Evolutionary conservation across 176 grass and related monocot species (phyloP), one percentile per base, ranked within the genome.

Genomic region (Musa troglodytarum): DNA sequence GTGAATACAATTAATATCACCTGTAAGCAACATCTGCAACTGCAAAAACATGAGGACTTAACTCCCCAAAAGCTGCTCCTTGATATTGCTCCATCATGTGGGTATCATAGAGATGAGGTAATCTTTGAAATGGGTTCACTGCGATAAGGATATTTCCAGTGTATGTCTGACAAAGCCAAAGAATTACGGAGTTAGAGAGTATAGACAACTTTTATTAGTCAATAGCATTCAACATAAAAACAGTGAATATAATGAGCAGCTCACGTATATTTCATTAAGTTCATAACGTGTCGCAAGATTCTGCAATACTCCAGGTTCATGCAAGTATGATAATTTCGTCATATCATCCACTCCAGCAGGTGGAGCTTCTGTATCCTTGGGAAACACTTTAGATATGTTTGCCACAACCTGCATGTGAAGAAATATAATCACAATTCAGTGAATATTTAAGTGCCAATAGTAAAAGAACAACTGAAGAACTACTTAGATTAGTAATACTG

Each of bases 311-410:
- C 93, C 93, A 63, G 93, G 93, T 77, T 97, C 93, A 61, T 97
- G 93, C 83, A 97, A 90, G 76, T 97, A 97, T 17, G 93, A 90
- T 78, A 97, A 84, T 76, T 87, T 92, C 71, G 93, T 97, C 93
- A 97, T 97, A 71, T 97, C 93, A 80, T 97, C 93, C 10, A 97
- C 82, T 75, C 93, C 93, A 66, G 68, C 81, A 77, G 79, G 77
- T 59, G 90, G 87, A 34, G 86, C 87, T 84, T 97, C 93, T 81
- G 90, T 90, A 56, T 97, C 93, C 78, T 93, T 88, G 71, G 88
- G 88, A 78, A 93, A 83, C 73, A 97, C 65, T 54, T 82, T 77
- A 61, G 80, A 71, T 50, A 86, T 63, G n/a, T 82, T 86, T 78
- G 74, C 84, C 9, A 59, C 68, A 74, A 86, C 72, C 84, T 86